Evolutionary conservation across 306 rosid species (phyloP), one percentile per base, ranked within the genome.

Genomic region (Canavalia gladiata): DNA sequence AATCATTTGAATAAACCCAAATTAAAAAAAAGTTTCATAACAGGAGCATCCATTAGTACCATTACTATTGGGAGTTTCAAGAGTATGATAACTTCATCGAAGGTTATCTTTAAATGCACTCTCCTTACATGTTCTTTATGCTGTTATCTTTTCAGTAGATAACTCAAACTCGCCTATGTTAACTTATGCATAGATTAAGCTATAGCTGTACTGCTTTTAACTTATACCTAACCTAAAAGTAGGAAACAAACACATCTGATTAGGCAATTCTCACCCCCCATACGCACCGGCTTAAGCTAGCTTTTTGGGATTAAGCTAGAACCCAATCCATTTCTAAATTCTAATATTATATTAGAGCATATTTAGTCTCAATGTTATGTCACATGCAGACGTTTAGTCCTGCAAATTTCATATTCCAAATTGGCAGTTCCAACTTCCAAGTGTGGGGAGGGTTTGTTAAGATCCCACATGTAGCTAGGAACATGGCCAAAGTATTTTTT

Each of bases 61-160:
- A 18, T 18, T 18, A 18, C 25, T 18, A 18, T 43, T 68, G 54
- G 18, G 4, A 34, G 76, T 69, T 79, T 79, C 83, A 79, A 57
- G 28, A 59, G 37, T 66, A 52, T 51, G 6, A 34, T 33, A 69
- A 46, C 30, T 41, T 66, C 39, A 37, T 46, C 11, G 5, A 34
- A 63, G 47, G 47, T 6, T 64, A 12, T 39, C 4, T 4, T 39
- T 45, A 7, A 45, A 45, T 8, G 12, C 52, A 8, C 1, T 8
- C 52, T 47, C 52, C 30, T 10, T 10, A 33, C 8, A 49, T 12
- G 75, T 49, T 28, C 75, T 51, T 72, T 29, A 12, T 18, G 64
- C 49, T 72, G 77, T 8, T 72, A 35, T 18, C 12, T 54, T 35
- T 51, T 72, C 7, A 54, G 35, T 7, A 72, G 12, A 72, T 2